Evolutionary conservation across 768 basidiomycete species (phyloP), one percentile per base, ranked within the genome.

Genomic region (Naganishia vaughanmartiniae): DNA sequence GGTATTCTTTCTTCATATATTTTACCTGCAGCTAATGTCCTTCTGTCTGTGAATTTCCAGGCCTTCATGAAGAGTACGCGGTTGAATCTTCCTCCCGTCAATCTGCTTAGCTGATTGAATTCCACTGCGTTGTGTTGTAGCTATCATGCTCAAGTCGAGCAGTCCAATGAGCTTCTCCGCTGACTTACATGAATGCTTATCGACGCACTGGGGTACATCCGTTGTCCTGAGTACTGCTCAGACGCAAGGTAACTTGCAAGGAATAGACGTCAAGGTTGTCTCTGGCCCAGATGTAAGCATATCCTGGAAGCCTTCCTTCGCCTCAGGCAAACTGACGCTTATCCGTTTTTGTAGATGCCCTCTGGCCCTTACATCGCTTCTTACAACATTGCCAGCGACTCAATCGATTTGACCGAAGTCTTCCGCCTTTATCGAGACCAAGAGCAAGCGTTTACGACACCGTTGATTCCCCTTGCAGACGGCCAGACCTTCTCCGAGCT

Each of bases 351-450:
- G 24, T 48, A 76, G 73, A 57, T 78, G 17, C 74, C 77, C 17
- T 60, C 67, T 2, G 77, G 77, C 21, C 77, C 77, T 14, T 78
- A 78, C 70, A 68, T 73, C 48, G 71, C 74, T 24, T 51, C 54
- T 12, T 65, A 65, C 58, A 53, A 65, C 48, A 9, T 34, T 10
- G 21, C 54, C 33, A 54, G 30, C 21, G 55, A 60, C 15, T 51
- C 65, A 14, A 21, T 73, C 60, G 65, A 66, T 34, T 70, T 78
- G 42, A 75, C 72, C 34, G 67, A 74, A 63, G 70, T 78, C 31
- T 78, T 76, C 73, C 72, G 75, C 0, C 53, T 75, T 24, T 75
- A 76, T 73, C 70, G 65, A 34, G 77, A 78, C 48, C 69, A 72
- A 54, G 42, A 67, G 26, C 77, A 78, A 56, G 77, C 76, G 0